Percentiles rank a stretch among this genome's conserved stretches.
These are phyloP conservation scores for Diplodia corticola DNA, from an alignment of 2,329 filamentous ascomycete genomes.

Conservation along the genomic window DNA sequence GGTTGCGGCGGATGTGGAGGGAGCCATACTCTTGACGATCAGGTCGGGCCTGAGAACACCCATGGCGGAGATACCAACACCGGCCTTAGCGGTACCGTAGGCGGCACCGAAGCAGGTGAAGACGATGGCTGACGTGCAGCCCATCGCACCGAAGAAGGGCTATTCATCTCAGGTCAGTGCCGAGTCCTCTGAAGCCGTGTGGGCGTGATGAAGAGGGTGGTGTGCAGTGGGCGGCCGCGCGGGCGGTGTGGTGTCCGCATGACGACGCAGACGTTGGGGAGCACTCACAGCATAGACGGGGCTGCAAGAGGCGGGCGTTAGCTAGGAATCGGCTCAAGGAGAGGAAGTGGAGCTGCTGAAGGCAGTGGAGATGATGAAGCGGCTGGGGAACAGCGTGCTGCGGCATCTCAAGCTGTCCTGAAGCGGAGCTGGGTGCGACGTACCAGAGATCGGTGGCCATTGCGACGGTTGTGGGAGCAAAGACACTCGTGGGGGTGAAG, in stretches of 20 bases:
- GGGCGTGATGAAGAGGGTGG: constrained; percentile 3
- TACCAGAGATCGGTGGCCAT: constrained; percentile 85
- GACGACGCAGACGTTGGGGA: constrained; percentile 24
- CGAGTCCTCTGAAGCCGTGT: not conserved
- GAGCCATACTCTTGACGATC: constrained; percentile 95
- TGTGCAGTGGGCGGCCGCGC: constrained; percentile 5
- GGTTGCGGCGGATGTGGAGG: not conserved
- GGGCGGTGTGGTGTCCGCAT: constrained; percentile 25
- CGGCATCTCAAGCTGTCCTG: constrained; percentile 22
- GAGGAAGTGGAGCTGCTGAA: not conserved
- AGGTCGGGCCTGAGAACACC: constrained; percentile 96
- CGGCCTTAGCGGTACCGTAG: constrained; percentile 98
- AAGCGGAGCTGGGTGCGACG: constrained; percentile 46
- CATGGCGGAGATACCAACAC: constrained; percentile 97
- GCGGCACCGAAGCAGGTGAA: constrained; percentile 96
- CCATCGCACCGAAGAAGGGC: constrained; percentile 97
- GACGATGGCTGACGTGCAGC: constrained; percentile 91
- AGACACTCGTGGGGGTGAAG: constrained; percentile 14
- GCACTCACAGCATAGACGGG: constrained; percentile 97
- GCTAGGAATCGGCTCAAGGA: constrained; percentile 33
- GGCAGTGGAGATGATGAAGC: constrained; percentile 16
- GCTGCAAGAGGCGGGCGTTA: constrained; percentile 58
- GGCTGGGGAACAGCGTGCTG: not conserved
- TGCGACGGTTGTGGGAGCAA: constrained; percentile 44
- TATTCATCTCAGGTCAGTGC: constrained; percentile 40